Conservation (phyloP, 345 rosid genomes). For the Trapa incisa region DNA sequence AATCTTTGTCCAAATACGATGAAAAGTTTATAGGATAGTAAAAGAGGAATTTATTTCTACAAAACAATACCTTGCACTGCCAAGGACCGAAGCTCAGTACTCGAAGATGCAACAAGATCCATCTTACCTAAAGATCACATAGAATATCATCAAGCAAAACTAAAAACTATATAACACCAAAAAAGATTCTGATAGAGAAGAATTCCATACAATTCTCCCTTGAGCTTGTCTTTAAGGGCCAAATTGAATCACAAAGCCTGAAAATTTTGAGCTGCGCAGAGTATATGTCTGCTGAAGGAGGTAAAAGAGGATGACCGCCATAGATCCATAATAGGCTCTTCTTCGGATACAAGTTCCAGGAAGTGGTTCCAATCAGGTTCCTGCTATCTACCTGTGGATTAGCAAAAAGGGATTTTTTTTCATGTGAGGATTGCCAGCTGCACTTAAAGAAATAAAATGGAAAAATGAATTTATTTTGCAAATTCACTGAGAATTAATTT, state of each 20-base stretch:
- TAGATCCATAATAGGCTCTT: constrained; percentile 76
- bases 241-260: constrained; percentile 44
- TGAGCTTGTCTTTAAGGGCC: constrained; percentile 33
- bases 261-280: constrained; percentile 40
- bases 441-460: constrained; percentile 5
- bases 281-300: constrained; percentile 43
- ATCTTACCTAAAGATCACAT: constrained; percentile 20
- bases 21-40: background rate
- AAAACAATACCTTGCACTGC: constrained; percentile 57
- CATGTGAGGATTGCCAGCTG: background rate
- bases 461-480: background rate
- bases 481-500: too few relatives aligned
- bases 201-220: constrained; percentile 37
- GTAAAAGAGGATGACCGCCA: constrained; percentile 84
- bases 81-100: constrained; percentile 48
- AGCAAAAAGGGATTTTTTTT: background rate
- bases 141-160: background rate
- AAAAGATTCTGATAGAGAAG: background rate
- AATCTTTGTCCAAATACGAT: background rate
- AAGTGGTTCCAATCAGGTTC: constrained; percentile 32
- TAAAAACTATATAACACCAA: background rate
- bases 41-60: background rate
- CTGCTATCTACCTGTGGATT: constrained; percentile 31
- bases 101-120: constrained; percentile 31
- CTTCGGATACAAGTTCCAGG: constrained; percentile 28